Percentiles rank a stretch among this genome's conserved stretches.
Conservation (phyloP, 192 early-diverging fungal genomes). For the Diversispora eburnea region DNA sequence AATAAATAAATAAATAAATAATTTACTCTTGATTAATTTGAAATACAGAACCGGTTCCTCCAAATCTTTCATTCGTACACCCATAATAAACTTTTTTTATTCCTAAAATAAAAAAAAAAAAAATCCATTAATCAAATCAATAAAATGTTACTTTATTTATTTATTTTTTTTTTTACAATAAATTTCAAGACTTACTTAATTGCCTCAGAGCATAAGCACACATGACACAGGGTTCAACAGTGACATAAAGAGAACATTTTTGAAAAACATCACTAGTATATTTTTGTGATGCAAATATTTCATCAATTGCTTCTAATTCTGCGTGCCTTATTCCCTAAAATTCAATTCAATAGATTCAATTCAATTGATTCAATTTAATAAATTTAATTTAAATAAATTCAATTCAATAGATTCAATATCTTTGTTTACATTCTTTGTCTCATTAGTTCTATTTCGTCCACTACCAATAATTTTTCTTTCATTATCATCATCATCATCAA, state of each 20-base stretch:
- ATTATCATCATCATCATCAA: conserved; percentile 29
- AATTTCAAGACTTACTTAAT: conserved; percentile 43
- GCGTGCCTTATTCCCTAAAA: conserved; percentile 86
- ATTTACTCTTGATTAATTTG: conserved; percentile 70
- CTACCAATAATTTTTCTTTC: conserved; percentile 58
- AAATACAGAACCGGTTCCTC: conserved; percentile 92
- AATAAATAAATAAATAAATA: background rate
- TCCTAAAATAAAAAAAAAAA: conserved; percentile 32
- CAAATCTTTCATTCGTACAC: conserved; percentile 92
- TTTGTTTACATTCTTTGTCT: conserved; percentile 69
- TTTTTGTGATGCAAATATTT: conserved; percentile 49
- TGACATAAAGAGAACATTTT: conserved; percentile 80
- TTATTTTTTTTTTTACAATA: background rate
- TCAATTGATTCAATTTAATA: background rate
- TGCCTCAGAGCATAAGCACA: conserved; percentile 89
- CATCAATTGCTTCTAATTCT: conserved; percentile 89
- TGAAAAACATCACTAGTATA: conserved; percentile 44
- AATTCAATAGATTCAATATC: background rate
- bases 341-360: background rate
- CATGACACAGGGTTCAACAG: conserved; percentile 98
- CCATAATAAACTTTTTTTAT: conserved; percentile 90
- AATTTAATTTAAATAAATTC: background rate
- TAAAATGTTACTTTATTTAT: background rate
- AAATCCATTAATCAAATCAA: background rate
- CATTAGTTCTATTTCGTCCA: conserved; percentile 89